Percentiles rank a stretch among this genome's conserved stretches.
Conservation (phyloP, 352 stramenopile species). For the Pythium rishiriense region DNA sequence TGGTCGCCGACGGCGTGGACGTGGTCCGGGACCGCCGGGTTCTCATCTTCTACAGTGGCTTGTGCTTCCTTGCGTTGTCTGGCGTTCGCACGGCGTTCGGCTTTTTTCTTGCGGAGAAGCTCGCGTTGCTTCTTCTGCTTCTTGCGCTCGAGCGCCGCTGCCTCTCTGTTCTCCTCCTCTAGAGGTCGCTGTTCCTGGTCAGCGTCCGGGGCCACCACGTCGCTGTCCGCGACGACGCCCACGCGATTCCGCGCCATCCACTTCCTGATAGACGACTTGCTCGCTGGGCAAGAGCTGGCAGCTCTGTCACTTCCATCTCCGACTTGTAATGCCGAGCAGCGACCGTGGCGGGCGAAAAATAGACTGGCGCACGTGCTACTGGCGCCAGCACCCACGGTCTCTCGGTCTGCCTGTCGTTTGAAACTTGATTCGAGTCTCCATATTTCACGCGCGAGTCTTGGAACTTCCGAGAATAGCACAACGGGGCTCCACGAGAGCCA, state of each 20-base stretch:
- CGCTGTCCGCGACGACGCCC: not conserved
- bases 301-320: not conserved
- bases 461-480: no score
- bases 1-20: not conserved
- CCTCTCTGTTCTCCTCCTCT: not conserved
- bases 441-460: no score
- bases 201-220: not conserved
- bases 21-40: not conserved
- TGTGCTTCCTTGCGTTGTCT: conserved; percentile 34
- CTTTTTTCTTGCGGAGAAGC: conserved; percentile 49
- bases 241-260: conserved; percentile 13
- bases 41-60: not conserved
- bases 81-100: conserved; percentile 44
- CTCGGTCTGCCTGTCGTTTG: no score
- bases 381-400: no score
- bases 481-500: no score
- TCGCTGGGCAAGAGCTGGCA: not conserved
- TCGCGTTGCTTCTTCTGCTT: conserved; percentile 40
- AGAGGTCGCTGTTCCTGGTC: not conserved
- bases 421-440: no score
- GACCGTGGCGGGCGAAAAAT: no score
- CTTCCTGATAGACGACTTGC: not conserved
- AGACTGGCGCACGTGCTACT: no score
- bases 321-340: no score
- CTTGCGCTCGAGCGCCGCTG: conserved; percentile 9